Evolutionary conservation across 345 rosid genomes (phyloP).

Genomic region (Kandelia obovata): DNA sequence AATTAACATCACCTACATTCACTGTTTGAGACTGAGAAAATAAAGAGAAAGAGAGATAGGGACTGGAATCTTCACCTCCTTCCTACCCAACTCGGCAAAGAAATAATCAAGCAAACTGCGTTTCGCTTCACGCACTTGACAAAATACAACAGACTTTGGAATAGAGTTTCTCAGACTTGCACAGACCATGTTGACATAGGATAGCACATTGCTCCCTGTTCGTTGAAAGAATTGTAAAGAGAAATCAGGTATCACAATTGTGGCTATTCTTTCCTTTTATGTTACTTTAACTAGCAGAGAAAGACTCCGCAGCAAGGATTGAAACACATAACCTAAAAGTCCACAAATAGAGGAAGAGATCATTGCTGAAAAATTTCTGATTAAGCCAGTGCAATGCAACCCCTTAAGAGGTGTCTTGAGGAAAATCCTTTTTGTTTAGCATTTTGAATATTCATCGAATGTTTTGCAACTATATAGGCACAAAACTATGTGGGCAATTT

Average conservation of each 20-base stretch:
- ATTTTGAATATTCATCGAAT: no score
- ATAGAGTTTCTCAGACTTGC: constrained; percentile 76
- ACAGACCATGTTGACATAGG: constrained; percentile 82
- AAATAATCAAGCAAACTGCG: constrained; percentile 84
- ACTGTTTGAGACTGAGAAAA: not conserved
- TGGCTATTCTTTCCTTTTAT: no score
- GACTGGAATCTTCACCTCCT: constrained; percentile 49
- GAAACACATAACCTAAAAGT: no score
- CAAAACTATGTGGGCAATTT: not conserved
- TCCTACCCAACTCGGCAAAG: constrained; percentile 79
- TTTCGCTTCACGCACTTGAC: constrained; percentile 95
- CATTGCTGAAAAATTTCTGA: no score
- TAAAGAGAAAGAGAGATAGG: not conserved
- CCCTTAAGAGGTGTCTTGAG: no score
- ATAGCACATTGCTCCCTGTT: constrained; percentile 65
- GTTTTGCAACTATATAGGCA: no score
- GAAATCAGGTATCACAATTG: no score
- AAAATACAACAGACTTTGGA: constrained; percentile 81
- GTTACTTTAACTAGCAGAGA: no score
- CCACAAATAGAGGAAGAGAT: no score
- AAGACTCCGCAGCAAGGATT: no score
- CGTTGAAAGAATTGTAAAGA: not conserved
- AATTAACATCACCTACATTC: not conserved
- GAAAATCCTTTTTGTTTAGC: no score
- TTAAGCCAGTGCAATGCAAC: no score